phyloP scores from a whole-genome alignment of 768 basidiomycete species.

The Leccinellum luteum region DNA sequence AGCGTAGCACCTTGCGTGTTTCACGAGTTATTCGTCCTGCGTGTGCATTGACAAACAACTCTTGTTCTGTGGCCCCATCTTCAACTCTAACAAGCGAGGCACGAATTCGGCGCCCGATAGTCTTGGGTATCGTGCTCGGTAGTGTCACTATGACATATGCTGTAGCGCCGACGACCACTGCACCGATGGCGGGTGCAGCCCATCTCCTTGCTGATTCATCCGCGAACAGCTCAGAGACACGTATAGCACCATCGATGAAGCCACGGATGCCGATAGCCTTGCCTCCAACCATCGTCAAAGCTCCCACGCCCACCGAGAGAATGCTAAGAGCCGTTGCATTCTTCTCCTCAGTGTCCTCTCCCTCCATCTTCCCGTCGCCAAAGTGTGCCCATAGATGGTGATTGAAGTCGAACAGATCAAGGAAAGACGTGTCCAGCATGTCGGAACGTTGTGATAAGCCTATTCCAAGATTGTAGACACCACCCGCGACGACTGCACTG shows the following conservation, averaged over 20 bases:
- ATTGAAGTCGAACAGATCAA: conserved; percentile 84
- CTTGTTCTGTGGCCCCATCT: conserved; percentile 46
- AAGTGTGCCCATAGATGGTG: conserved; percentile 76
- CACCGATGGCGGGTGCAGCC: conserved; percentile 84
- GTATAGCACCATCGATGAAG: conserved; percentile 74
- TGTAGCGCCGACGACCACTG: conserved; percentile 65
- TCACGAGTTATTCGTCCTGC: conserved; percentile 72
- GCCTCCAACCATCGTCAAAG: conserved; percentile 86
- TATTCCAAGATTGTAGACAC: conserved; percentile 75
- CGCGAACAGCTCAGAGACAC: conserved; percentile 73
- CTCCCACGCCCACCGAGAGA: conserved; percentile 77
- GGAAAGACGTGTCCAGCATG: conserved; percentile 73
- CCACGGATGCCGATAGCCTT: conserved; percentile 74
- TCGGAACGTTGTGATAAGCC: conserved; percentile 77
- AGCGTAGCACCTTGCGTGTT: conserved; percentile 88
- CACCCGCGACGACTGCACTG: conserved; percentile 71
- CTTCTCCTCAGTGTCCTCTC: conserved; percentile 37
- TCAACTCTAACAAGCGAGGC: conserved; percentile 53
- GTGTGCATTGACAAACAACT: conserved; percentile 65
- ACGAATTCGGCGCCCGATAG: conserved; percentile 82
- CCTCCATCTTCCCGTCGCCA: conserved; percentile 42
- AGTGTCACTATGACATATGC: conserved; percentile 86
- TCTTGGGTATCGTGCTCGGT: conserved; percentile 83
- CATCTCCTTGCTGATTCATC: conserved; percentile 82
- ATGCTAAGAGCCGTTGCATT: conserved; percentile 64